Percentiles rank a stretch among this genome's conserved stretches.
Conservation (phyloP, 148 eudicot genomes). For the Chenopodium suecicum region DNA sequence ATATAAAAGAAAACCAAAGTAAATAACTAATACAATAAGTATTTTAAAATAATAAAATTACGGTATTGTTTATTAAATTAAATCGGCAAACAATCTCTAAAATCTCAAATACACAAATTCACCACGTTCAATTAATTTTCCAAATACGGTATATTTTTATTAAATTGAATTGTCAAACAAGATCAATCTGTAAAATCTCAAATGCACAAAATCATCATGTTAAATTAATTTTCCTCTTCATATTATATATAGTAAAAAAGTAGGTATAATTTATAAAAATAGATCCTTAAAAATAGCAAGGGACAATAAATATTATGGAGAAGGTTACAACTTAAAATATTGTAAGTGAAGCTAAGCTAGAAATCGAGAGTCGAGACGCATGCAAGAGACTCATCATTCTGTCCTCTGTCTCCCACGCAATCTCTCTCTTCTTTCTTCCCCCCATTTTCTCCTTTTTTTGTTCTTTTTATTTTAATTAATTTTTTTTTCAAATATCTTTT, state of each 20-base stretch:
- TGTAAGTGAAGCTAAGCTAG: conserved; percentile 5
- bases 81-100: too few species aligned
- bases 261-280: background rate
- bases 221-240: background rate
- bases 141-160: background rate
- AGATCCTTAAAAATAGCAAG: background rate
- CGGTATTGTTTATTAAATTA: too few species aligned
- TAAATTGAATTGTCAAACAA: too few species aligned
- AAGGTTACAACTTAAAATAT: background rate
- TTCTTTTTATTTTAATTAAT: too few species aligned
- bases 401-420: conserved; percentile 33
- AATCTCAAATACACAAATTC: background rate
- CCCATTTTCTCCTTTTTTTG: background rate
- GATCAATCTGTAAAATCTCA: too few species aligned
- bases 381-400: conserved; percentile 40
- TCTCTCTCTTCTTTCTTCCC: background rate
- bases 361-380: conserved; percentile 35
- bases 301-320: background rate
- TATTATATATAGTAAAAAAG: background rate
- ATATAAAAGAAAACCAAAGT: too few species aligned
- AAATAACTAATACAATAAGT: too few species aligned
- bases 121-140: too few species aligned
- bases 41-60: too few species aligned
- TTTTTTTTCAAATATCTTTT: background rate
- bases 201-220: background rate